Evolutionary conservation across 306 rosid species (phyloP).

Genomic region (Citrullus colocynthis): DNA sequence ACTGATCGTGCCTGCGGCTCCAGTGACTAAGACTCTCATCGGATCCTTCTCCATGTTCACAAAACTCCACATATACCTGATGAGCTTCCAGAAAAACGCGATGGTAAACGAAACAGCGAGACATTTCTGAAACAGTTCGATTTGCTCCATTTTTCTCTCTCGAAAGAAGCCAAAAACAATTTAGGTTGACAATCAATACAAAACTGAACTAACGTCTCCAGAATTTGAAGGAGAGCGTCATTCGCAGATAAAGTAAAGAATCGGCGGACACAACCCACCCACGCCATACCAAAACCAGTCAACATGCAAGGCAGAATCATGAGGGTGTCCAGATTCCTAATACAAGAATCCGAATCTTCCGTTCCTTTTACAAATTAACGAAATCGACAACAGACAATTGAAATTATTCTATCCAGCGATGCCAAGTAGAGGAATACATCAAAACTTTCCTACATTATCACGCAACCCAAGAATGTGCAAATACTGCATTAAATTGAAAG

Average conservation of each 20-base stretch:
- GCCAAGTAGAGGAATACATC: neutral
- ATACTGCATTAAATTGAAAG: neutral
- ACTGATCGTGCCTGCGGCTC: conserved; percentile 65
- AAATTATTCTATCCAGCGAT: neutral
- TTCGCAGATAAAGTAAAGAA: neutral
- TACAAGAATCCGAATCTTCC: conserved; percentile 18
- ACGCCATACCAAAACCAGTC: conserved; percentile 29
- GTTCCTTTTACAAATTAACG: neutral
- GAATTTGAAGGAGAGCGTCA: neutral
- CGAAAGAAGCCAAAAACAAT: conserved; percentile 12
- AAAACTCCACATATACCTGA: conserved; percentile 55
- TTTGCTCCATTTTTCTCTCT: conserved; percentile 17
- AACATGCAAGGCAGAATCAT: conserved; percentile 25
- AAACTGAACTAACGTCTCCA: conserved; percentile 3
- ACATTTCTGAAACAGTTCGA: conserved; percentile 28
- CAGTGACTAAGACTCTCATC: conserved; percentile 53
- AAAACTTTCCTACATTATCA: neutral
- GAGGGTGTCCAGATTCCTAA: conserved; percentile 15
- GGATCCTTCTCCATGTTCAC: conserved; percentile 52
- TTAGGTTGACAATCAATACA: conserved; percentile 3
- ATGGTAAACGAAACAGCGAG: conserved; percentile 28
- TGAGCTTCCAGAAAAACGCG: conserved; percentile 55
- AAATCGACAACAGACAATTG: neutral
- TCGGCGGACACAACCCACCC: neutral
- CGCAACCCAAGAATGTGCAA: neutral